A percentile compares a stretch with the other conserved stretches of the same genome.
These are phyloP conservation scores for Blattamonas nauphoetae DNA, from an alignment of 78 protist genomes.

Conservation along the genomic window DNA sequence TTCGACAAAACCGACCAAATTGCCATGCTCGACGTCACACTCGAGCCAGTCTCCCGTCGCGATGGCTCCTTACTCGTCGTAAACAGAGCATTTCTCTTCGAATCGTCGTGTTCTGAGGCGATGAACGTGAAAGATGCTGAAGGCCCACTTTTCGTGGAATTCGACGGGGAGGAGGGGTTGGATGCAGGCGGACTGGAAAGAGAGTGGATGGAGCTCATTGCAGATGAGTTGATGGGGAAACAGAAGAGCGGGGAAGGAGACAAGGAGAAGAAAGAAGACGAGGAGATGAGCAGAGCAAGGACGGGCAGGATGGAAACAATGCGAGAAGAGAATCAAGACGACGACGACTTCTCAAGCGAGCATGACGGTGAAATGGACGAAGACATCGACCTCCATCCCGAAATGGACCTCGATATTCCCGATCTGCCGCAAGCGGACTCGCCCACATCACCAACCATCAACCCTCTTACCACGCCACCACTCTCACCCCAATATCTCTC, in stretches of 20 bases:
- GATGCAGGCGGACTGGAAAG: background rate
- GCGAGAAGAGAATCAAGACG: too few relatives aligned
- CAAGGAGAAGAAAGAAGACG: background rate
- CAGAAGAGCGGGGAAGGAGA: background rate
- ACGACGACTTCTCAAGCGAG: too few relatives aligned
- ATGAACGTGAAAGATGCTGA: background rate
- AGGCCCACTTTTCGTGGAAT: background rate
- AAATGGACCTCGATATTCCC: too few relatives aligned
- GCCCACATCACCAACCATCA: too few relatives aligned
- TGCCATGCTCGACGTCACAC: background rate
- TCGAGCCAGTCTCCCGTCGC: background rate
- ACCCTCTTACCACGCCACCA: too few relatives aligned
- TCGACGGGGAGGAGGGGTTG: background rate
- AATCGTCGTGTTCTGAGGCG: background rate
- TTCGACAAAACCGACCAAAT: background rate
- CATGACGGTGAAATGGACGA: too few relatives aligned
- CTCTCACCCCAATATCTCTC: too few relatives aligned
- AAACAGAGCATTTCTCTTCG: background rate
- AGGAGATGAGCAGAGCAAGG: background rate
- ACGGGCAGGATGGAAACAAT: too few relatives aligned
- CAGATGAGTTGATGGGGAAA: background rate
- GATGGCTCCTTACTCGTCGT: background rate
- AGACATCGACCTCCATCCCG: too few relatives aligned
- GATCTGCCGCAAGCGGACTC: too few relatives aligned
- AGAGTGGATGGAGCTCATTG: conserved; percentile 2